Percentiles rank a stretch among this genome's conserved stretches.
Evolutionary conservation across 768 basidiomycete genomes (phyloP).

Genomic region (Pisolithus albus): DNA sequence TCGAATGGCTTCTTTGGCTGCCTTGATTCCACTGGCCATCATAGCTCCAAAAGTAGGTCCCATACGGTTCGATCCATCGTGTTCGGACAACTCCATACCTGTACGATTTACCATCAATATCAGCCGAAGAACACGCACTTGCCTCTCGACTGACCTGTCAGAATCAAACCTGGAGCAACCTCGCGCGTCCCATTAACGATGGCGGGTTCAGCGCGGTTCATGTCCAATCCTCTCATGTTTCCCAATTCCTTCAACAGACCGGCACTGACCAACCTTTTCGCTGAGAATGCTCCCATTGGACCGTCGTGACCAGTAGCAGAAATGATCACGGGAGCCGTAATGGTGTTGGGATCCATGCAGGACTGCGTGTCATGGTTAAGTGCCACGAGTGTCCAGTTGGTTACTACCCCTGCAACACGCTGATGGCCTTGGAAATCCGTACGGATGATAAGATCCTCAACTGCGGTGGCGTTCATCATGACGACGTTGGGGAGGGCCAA

Average conservation of each 20-base stretch:
- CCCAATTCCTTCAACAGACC: conserved; percentile 70
- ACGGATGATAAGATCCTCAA: conserved; percentile 73
- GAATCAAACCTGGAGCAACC: conserved; percentile 66
- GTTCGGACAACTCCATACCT: conserved; percentile 82
- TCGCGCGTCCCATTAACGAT: conserved; percentile 74
- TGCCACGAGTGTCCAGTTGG: conserved; percentile 46
- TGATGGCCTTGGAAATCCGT: conserved; percentile 38
- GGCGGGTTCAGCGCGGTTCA: conserved; percentile 77
- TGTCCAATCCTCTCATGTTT: conserved; percentile 75
- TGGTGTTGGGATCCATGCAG: conserved; percentile 74
- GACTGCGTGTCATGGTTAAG: conserved; percentile 70
- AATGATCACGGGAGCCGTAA: conserved; percentile 70
- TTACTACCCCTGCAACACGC: conserved; percentile 48
- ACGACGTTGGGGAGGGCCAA: conserved; percentile 66
- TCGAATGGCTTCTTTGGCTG: conserved; percentile 57
- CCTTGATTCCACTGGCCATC: conserved; percentile 71
- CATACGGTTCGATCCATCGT: conserved; percentile 75
- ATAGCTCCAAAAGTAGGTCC: conserved; percentile 76
- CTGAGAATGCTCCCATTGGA: conserved; percentile 76
- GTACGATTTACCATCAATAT: not conserved
- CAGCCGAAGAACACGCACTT: not conserved
- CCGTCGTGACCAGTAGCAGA: conserved; percentile 75
- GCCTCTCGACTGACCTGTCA: conserved; percentile 47
- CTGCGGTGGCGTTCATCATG: conserved; percentile 71
- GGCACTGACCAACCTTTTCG: conserved; percentile 69